Percentiles rank a stretch among this genome's conserved stretches.
Evolutionary conservation across 345 rosid species (phyloP).

Genomic region (Pugionium dolabratum): DNA sequence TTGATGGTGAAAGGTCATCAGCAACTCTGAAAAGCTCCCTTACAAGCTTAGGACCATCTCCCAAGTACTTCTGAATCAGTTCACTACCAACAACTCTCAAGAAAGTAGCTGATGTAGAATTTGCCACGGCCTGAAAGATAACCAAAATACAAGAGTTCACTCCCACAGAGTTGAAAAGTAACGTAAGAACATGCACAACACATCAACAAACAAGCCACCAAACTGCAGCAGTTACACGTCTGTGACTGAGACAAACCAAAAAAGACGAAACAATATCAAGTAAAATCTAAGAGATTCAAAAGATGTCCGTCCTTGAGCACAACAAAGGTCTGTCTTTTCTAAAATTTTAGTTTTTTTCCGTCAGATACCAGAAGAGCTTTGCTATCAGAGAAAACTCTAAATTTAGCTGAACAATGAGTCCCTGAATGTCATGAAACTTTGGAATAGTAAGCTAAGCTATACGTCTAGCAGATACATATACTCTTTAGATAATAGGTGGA

Average conservation of each 20-base stretch:
- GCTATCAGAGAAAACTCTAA: constrained; percentile 58
- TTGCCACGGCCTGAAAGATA: constrained; percentile 80
- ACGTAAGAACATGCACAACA: not conserved
- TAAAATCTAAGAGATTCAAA: not conserved
- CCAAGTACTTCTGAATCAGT: constrained; percentile 91
- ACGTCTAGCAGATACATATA: not conserved
- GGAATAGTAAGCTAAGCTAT: too few species aligned
- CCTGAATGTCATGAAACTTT: not conserved
- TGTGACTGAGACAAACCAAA: too few species aligned
- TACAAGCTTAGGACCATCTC: constrained; percentile 95
- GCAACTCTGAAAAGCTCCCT: constrained; percentile 97
- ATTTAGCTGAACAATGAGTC: constrained; percentile 39
- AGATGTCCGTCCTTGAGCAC: not conserved
- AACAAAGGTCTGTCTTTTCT: constrained; percentile 32
- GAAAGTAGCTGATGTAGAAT: constrained; percentile 97
- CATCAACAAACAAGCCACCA: not conserved
- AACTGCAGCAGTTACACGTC: not conserved
- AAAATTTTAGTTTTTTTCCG: not conserved
- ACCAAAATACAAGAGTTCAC: constrained; percentile 14
- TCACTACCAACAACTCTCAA: constrained; percentile 98
- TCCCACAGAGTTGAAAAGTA: not conserved
- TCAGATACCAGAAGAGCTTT: not conserved
- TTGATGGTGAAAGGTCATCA: constrained; percentile 91
- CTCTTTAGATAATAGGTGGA: not conserved
- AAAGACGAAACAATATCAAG: not conserved